These are phyloP conservation scores for Leishmania martiniquensis DNA, from an alignment of 208 protist genomes.

Conservation along the genomic window DNA sequence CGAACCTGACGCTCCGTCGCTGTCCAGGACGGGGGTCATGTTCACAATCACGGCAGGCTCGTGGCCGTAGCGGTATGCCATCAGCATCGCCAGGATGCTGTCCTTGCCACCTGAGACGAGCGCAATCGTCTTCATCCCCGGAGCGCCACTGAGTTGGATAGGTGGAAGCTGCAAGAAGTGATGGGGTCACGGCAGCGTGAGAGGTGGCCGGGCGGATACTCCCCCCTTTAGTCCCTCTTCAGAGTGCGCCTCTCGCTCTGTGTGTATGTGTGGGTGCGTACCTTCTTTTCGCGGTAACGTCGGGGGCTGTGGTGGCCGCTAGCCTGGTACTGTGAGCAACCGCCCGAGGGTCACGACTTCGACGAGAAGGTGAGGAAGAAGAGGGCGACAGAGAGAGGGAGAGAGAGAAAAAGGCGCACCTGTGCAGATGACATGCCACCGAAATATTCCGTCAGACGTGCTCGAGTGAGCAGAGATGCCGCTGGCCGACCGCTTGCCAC, in stretches of 20 bases:
- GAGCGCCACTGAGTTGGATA: no score
- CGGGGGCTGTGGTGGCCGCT: no score
- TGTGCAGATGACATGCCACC: no score
- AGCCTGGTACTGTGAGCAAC: no score
- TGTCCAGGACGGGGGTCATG: conserved; percentile 56
- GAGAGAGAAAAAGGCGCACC: no score
- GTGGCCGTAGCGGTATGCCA: conserved; percentile 96
- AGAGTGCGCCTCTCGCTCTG: no score
- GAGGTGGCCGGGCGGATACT: not conserved
- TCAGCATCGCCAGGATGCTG: conserved; percentile 93
- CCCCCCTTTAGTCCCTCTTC: not conserved
- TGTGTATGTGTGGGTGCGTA: not conserved
- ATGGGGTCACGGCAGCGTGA: not conserved
- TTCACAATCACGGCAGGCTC: conserved; percentile 96
- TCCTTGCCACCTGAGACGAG: conserved; percentile 99
- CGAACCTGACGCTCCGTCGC: not conserved
- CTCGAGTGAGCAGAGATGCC: no score
- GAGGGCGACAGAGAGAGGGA: no score
- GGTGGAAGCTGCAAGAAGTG: not conserved
- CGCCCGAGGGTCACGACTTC: no score
- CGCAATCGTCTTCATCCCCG: conserved; percentile 96
- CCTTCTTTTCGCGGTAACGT: not conserved
- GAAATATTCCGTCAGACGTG: no score
- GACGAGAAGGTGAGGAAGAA: not conserved
- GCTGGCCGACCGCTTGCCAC: no score